Evolutionary conservation across 768 basidiomycete genomes (phyloP), one percentile per base, ranked within the genome.

Genomic region (Boletus bicolor): DNA sequence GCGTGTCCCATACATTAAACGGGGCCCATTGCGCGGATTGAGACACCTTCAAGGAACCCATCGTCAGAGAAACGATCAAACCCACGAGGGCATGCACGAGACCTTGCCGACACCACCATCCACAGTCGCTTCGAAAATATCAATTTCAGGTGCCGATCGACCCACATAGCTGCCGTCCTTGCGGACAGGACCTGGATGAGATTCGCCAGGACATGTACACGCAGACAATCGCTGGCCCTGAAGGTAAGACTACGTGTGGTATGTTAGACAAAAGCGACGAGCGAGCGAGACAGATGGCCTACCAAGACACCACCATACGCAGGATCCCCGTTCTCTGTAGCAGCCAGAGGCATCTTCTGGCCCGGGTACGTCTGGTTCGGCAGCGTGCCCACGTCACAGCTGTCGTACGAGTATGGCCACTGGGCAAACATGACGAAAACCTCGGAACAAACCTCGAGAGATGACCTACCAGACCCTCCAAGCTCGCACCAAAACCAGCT

Each of bases 351-450:
- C 12, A 61, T 58, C 15, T 68, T 75, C 53, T 65, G 53, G 7
- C 75, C 79, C 8, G 78, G 75, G 51, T 75, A 64, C 11, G 87
- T 85, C 65, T 92, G 91, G 63, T 92, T 93, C 3, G 80, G 77
- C 42, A 91, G 76, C 2, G 89, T 91, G 2, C 91, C 91, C 3
- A 89, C 76, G 57, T 93, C 90, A 66, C 90, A 92, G 0, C 79
- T 73, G 58, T 80, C 73, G 55, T 86, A 86, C 26, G 74, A 73
- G 57, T 79, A 77, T 39, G 77, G 76, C 84, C 84, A 86, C 75
- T 73, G 15, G 57, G 52, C 1, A 11, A 19, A 42, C n/a, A 37
- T 54, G 44, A 48, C 48, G 43, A 50, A 46, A 51, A 38, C 30
- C 24, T n/a, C 17, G 12, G 10, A 30, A 19, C 57, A 8, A 49